Evolutionary conservation across 2,329 filamentous ascomycete species (phyloP).

Genomic region (Neophaeococcomyces mojaviensis): DNA sequence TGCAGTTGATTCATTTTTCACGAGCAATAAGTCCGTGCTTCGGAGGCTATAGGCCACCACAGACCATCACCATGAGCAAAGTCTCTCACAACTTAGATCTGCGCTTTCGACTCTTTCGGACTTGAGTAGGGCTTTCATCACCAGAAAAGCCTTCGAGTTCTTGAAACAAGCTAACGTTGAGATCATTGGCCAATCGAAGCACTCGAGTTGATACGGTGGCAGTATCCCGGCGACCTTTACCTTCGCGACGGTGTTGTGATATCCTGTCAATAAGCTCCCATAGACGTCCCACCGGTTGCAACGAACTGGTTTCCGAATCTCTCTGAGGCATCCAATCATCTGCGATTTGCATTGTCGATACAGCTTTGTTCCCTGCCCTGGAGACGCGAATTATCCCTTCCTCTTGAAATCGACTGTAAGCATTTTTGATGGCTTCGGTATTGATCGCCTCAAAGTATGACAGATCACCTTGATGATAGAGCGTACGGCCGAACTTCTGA

Average conservation of each 20-base stretch:
- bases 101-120: slow-evolving; percentile 6
- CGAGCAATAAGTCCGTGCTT: too few relatives aligned
- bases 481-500: slow-evolving; percentile 83
- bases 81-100: slow-evolving; percentile 1
- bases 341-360: slow-evolving; percentile 54
- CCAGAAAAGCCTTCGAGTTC: slow-evolving; percentile 25
- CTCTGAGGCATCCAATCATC: slow-evolving; percentile 67
- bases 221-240: slow-evolving; percentile 92
- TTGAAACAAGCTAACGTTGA: slow-evolving; percentile 64
- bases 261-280: slow-evolving; percentile 93
- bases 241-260: slow-evolving; percentile 72
- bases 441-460: slow-evolving; percentile 98
- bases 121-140: background rate
- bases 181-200: slow-evolving; percentile 63
- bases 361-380: slow-evolving; percentile 51
- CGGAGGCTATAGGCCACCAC: too few relatives aligned
- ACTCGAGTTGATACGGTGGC: slow-evolving; percentile 80
- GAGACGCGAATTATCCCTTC: slow-evolving; percentile 77
- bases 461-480: slow-evolving; percentile 95
- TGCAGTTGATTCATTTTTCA: too few relatives aligned
- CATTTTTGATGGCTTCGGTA: slow-evolving; percentile 92
- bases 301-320: slow-evolving; percentile 51
- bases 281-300: slow-evolving; percentile 65
- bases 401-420: slow-evolving; percentile 78
- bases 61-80: too few relatives aligned